A percentile compares a stretch with the other conserved stretches of the same genome.
phyloP scores from a whole-genome alignment of 306 rosid genomes.

The Neltuma alba region DNA sequence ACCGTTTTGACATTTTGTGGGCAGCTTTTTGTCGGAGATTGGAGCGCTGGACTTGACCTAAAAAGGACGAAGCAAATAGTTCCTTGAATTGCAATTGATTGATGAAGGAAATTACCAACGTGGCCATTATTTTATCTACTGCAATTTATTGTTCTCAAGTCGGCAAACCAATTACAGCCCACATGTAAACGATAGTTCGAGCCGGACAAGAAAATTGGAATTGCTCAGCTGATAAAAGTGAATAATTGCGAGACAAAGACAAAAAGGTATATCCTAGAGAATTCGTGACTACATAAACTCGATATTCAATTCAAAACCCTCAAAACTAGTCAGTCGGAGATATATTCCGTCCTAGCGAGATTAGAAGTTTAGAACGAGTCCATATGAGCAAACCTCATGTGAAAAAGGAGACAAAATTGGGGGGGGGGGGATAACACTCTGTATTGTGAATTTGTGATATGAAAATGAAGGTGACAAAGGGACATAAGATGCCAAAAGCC shows the following conservation, averaged over 20 bases:
- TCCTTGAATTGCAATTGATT: no score
- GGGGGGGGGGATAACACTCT: no score
- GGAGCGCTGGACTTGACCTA: background rate
- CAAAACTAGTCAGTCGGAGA: background rate
- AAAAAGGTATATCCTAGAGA: background rate
- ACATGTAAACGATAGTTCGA: background rate
- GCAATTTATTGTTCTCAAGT: background rate
- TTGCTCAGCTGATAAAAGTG: background rate
- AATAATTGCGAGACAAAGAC: background rate
- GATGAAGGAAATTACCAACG: background rate
- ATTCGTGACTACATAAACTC: background rate
- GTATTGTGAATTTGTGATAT: no score
- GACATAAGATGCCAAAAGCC: conserved; percentile 1
- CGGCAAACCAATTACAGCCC: background rate
- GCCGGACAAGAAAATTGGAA: background rate
- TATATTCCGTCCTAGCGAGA: background rate
- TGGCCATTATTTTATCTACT: background rate
- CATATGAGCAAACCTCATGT: background rate
- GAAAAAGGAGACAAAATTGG: no score
- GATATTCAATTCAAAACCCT: no score
- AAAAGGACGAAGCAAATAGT: background rate
- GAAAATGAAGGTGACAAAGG: background rate
- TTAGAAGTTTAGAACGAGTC: background rate
- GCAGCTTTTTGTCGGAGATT: background rate
- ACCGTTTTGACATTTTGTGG: background rate